phyloP scores from a whole-genome alignment of 257 asterid genomes.

The Prunella vulgaris region DNA sequence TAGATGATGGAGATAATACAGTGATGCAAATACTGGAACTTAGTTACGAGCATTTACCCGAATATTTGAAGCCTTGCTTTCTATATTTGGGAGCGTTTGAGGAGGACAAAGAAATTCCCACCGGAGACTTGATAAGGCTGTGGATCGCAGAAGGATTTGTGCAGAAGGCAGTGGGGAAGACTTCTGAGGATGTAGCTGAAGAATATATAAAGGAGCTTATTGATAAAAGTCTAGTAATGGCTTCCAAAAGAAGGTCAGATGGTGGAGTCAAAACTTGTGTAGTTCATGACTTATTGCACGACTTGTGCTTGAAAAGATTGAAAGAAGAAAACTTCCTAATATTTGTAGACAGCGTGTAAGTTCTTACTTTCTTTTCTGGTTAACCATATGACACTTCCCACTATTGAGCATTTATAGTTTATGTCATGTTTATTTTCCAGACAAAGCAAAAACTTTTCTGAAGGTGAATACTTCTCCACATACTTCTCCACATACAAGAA shows the following conservation, averaged over 20 bases:
- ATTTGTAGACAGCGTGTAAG: background rate
- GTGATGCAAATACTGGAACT: conserved; percentile 6
- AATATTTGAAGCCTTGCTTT: background rate
- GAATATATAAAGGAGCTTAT: background rate
- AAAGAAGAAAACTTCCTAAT: background rate
- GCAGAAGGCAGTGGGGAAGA: background rate
- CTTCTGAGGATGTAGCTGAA: background rate
- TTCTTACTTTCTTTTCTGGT: background rate
- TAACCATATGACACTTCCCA: background rate
- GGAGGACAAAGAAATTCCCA: background rate
- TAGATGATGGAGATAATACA: background rate
- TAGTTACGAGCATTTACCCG: background rate
- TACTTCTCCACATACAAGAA: too few relatives aligned
- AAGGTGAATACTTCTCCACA: too few relatives aligned
- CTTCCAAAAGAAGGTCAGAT: background rate
- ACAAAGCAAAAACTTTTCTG: too few relatives aligned
- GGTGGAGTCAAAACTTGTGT: background rate
- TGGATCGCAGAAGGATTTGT: background rate
- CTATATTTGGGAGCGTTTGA: background rate
- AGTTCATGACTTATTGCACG: background rate
- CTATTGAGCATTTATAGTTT: background rate
- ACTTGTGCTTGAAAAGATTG: background rate
- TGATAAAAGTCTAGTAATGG: background rate
- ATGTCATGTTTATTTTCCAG: background rate
- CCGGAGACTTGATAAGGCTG: background rate